Conservation (phyloP, 1,284 basidiomycete genomes). For the Tremellales sp. region DNA sequence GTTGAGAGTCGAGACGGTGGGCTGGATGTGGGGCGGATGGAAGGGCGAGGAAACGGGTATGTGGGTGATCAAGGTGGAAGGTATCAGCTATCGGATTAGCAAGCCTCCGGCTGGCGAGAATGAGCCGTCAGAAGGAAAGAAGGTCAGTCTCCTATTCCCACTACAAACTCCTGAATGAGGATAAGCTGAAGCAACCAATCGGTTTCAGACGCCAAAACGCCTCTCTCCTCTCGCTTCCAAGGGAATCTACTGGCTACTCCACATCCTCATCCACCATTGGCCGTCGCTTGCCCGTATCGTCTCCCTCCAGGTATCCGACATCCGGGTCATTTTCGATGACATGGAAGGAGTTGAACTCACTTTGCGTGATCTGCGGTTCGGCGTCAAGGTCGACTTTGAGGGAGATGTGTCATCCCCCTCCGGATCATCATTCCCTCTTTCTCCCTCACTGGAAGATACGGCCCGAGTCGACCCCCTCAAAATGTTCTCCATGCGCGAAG, state of each 20-base stretch:
- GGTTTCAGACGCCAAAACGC: constrained; percentile 1
- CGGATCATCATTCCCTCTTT: background rate
- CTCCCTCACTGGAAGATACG: background rate
- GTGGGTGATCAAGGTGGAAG: constrained; percentile 34
- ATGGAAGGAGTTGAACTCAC: constrained; percentile 30
- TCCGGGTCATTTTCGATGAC: constrained; percentile 38
- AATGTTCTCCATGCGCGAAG: background rate
- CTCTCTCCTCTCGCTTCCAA: constrained; percentile 9
- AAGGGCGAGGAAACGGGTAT: constrained; percentile 23
- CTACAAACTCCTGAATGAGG: too few relatives aligned
- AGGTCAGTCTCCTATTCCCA: constrained; percentile 3
- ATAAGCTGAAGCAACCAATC: background rate
- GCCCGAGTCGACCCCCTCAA: background rate
- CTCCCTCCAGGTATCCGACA: constrained; percentile 32
- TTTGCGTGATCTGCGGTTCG: constrained; percentile 20
- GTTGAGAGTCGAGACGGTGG: constrained; percentile 29
- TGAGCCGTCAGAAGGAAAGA: constrained; percentile 6
- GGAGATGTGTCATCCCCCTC: constrained; percentile 4
- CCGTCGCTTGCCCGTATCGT: constrained; percentile 32
- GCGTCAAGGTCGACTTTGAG: constrained; percentile 31
- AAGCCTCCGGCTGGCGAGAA: background rate
- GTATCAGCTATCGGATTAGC: constrained; percentile 26
- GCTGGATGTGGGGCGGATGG: constrained; percentile 34
- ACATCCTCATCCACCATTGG: constrained; percentile 37
- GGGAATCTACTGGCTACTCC: constrained; percentile 12